Conservation (phyloP, 2,329 filamentous ascomycete species). For the Aspergillus costaricaensis region DNA sequence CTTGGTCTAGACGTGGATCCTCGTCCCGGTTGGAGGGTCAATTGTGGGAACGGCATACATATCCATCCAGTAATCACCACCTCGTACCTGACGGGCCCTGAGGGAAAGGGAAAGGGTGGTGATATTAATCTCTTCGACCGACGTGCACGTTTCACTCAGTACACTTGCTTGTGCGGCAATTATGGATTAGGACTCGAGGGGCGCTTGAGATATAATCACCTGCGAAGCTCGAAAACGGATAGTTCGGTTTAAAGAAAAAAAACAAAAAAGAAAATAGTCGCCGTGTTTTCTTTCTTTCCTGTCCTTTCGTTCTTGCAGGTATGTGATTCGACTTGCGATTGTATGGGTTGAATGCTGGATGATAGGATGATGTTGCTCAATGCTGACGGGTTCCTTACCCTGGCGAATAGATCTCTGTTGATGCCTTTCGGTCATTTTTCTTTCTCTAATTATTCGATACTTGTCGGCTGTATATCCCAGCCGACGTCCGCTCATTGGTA, state of each 20-base stretch:
- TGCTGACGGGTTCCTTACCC: not conserved
- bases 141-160: not conserved
- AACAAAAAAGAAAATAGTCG: not conserved
- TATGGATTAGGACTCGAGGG: conserved; percentile 11
- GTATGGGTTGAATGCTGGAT: not conserved
- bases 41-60: not conserved
- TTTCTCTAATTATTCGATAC: conserved; percentile 5
- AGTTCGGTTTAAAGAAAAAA: not conserved
- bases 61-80: not conserved
- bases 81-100: not conserved
- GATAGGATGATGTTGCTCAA: not conserved
- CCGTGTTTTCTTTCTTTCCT: not conserved
- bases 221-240: not conserved
- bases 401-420: conserved; percentile 2
- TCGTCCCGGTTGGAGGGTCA: conserved; percentile 7
- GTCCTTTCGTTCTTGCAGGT: conserved; percentile 13
- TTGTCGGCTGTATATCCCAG: conserved; percentile 22
- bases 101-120: not conserved
- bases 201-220: not conserved
- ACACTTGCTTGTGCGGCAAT: conserved; percentile 2
- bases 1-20: conserved; percentile 21
- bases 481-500: conserved; percentile 28
- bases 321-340: not conserved
- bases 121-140: not conserved
- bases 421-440: conserved; percentile 12